Evolutionary conservation across 1,284 basidiomycete species (phyloP).

Genomic region (Peniophora sp.): DNA sequence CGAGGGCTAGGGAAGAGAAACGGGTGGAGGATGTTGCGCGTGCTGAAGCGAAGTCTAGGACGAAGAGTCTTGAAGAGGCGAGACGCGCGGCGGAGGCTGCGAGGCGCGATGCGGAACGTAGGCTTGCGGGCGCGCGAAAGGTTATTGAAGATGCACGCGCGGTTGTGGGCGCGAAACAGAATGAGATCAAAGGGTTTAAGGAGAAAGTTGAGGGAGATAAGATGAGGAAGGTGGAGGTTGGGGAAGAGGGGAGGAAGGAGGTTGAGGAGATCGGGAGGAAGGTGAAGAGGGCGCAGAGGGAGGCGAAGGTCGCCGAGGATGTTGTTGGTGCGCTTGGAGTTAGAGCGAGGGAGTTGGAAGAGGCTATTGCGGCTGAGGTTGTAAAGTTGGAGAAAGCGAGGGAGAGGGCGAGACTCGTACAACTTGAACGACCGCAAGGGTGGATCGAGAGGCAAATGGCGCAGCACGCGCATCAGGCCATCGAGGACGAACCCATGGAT

Average conservation of each 20-base stretch:
- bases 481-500: conserved; percentile 9
- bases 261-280: conserved; percentile 38
- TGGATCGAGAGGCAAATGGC: conserved; percentile 19
- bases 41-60: conserved; percentile 71
- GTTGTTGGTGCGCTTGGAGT: conserved; percentile 27
- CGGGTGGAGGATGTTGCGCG: conserved; percentile 78
- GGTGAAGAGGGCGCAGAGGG: conserved; percentile 52
- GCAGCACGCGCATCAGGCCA: conserved; percentile 34
- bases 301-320: conserved; percentile 70
- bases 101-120: conserved; percentile 83
- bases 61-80: conserved; percentile 81
- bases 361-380: conserved; percentile 35
- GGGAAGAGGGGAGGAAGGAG: conserved; percentile 24
- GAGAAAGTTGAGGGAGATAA: conserved; percentile 39
- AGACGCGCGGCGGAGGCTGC: conserved; percentile 76
- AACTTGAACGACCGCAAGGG: conserved; percentile 36
- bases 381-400: conserved; percentile 41
- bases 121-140: conserved; percentile 62
- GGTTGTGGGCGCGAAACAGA: conserved; percentile 59
- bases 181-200: conserved; percentile 60
- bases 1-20: conserved; percentile 68
- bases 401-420: conserved; percentile 40
- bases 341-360: conserved; percentile 29
- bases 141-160: conserved; percentile 58
- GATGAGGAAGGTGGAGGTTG: conserved; percentile 31